Evolutionary conservation across 169 alveolate genomes (phyloP).

Genomic region (Sarcocystis neurona): DNA sequence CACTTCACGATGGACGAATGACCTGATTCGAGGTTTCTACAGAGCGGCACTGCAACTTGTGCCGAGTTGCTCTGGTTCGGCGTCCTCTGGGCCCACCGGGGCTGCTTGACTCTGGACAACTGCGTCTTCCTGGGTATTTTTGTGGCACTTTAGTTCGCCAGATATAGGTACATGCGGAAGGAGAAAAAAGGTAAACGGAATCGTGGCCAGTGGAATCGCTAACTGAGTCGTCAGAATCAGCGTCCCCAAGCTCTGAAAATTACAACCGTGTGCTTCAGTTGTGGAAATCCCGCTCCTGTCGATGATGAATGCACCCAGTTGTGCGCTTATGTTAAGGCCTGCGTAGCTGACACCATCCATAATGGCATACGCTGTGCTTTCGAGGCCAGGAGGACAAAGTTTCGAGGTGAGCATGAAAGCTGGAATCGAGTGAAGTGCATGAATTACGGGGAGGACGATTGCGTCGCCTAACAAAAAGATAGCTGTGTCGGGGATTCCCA

Average conservation of each 20-base stretch:
- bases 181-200: conserved; percentile 30
- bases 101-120: no score
- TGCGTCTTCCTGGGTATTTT: no score
- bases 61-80: no score
- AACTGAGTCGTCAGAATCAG: conserved; percentile 23
- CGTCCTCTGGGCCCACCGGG: no score
- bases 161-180: conserved; percentile 17
- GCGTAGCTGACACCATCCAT: conserved; percentile 35
- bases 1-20: no score
- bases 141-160: not conserved
- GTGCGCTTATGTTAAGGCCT: not conserved
- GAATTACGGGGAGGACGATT: conserved; percentile 38
- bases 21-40: no score
- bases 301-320: conserved; percentile 7
- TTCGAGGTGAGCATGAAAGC: conserved; percentile 34
- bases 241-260: conserved; percentile 4
- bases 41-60: no score
- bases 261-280: not conserved
- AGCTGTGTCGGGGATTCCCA: conserved; percentile 54
- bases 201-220: conserved; percentile 26
- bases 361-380: conserved; percentile 49
- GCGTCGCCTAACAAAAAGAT: conserved; percentile 58
- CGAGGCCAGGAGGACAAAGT: conserved; percentile 39
- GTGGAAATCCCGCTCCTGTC: conserved; percentile 4
- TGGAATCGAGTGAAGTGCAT: conserved; percentile 48